Conservation (phyloP, 2,329 filamentous ascomycete species). For the Dryadomyces quercus-mongolicae region DNA sequence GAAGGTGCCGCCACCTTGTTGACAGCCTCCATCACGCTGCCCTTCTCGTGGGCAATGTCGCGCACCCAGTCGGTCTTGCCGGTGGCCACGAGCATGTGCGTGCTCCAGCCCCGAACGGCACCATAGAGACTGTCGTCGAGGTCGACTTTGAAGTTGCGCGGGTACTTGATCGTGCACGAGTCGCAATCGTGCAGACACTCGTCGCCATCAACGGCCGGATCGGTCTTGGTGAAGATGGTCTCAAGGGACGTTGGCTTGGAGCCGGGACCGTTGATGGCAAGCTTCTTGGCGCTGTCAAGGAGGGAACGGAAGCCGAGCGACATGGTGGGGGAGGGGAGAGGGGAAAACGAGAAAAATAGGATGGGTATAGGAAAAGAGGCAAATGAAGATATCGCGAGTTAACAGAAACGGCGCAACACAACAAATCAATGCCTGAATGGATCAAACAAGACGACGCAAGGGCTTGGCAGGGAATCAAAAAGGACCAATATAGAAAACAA, state of each 20-base stretch:
- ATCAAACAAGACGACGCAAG: background rate
- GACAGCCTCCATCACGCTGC: constrained; percentile 71
- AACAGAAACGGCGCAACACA: background rate
- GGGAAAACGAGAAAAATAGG: constrained; percentile 17
- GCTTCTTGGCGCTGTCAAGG: constrained; percentile 24
- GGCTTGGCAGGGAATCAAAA: too few relatives aligned
- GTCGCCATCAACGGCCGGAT: constrained; percentile 70
- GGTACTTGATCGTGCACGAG: constrained; percentile 67
- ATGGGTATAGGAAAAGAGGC: background rate
- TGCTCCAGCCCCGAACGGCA: constrained; percentile 73
- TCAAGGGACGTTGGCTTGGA: constrained; percentile 14
- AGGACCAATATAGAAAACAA: too few relatives aligned
- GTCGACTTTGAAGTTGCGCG: constrained; percentile 60
- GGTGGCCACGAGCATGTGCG: constrained; percentile 86
- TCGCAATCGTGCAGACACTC: constrained; percentile 83
- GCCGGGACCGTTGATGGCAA: constrained; percentile 16
- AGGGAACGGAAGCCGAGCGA: constrained; percentile 26
- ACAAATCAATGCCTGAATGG: background rate
- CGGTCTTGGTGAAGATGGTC: constrained; percentile 60
- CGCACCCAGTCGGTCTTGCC: constrained; percentile 91
- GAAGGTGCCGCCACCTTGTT: constrained; percentile 42
- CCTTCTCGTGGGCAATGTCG: constrained; percentile 78
- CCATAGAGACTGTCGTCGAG: constrained; percentile 72
- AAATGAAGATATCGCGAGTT: background rate
- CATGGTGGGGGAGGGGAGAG: constrained; percentile 25